Conservation (phyloP, 306 rosid species). For the Neltuma alba region DNA sequence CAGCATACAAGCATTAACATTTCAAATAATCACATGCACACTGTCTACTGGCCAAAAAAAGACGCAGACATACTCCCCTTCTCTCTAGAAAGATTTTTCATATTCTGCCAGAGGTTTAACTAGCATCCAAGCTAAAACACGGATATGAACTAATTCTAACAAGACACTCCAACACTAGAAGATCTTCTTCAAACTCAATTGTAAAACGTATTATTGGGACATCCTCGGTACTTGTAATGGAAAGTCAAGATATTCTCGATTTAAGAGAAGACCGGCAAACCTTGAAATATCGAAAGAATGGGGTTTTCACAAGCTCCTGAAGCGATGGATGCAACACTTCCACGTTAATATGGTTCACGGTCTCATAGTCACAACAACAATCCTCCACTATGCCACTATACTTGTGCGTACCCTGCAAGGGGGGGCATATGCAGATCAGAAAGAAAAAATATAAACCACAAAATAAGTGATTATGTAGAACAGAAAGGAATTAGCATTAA, state of each 20-base stretch:
- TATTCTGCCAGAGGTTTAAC: background rate
- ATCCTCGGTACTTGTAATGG: background rate
- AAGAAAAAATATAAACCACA: background rate
- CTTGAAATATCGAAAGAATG: conserved; percentile 74
- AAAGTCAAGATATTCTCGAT: conserved; percentile 21
- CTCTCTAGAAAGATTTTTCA: conserved; percentile 16
- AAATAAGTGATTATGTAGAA: background rate
- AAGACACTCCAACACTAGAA: background rate
- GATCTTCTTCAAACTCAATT: background rate
- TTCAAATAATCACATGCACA: background rate
- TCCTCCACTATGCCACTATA: conserved; percentile 74
- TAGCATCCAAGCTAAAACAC: background rate
- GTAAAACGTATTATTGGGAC: background rate
- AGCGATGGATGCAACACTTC: conserved; percentile 63
- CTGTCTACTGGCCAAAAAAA: background rate
- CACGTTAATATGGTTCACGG: conserved; percentile 55
- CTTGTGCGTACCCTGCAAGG: conserved; percentile 49
- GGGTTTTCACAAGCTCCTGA: conserved; percentile 63
- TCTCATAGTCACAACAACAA: conserved; percentile 75
- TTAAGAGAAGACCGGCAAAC: conserved; percentile 36
- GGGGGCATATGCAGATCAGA: background rate
- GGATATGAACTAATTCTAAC: background rate
- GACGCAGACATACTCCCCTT: background rate
- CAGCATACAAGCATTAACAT: background rate
- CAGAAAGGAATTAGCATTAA: conserved; percentile 1